A percentile compares a stretch with the other conserved stretches of the same genome.
These are phyloP conservation scores for Metschnikowia chrysomelidarum DNA, from an alignment of 805 yeast species.

Conservation along the genomic window DNA sequence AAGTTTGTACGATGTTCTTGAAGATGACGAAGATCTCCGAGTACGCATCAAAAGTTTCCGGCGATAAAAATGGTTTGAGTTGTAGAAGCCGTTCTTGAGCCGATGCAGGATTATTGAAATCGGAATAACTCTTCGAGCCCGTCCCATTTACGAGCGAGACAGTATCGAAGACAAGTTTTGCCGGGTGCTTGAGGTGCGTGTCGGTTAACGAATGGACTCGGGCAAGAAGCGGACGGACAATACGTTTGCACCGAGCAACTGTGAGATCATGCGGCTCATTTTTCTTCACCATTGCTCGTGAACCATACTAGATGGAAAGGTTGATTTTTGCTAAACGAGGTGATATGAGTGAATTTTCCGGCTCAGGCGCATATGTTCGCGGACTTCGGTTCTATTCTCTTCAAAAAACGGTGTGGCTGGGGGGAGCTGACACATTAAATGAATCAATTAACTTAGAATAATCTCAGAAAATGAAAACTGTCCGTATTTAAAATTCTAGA, in stretches of 20 bases:
- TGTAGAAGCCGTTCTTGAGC: constrained; percentile 25
- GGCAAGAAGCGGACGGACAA: constrained; percentile 36
- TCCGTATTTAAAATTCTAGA: too few species aligned
- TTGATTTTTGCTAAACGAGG: neutral
- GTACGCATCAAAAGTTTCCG: constrained; percentile 29
- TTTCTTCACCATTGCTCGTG: constrained; percentile 1
- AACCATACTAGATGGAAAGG: neutral
- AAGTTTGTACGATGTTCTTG: constrained; percentile 24
- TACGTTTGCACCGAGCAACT: constrained; percentile 30
- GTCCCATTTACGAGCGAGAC: constrained; percentile 2
- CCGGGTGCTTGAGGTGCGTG: constrained; percentile 27
- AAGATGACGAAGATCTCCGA: constrained; percentile 32
- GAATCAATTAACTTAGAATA: too few species aligned
- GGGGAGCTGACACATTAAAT: too few species aligned
- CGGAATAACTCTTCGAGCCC: constrained; percentile 1
- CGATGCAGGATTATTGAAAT: constrained; percentile 14
- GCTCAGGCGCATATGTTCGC: too few species aligned
- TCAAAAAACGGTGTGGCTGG: too few species aligned
- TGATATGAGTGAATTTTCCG: neutral
- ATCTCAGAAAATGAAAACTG: too few species aligned
- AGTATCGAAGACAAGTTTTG: constrained; percentile 12
- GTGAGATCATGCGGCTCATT: constrained; percentile 9
- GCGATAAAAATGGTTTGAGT: constrained; percentile 26
- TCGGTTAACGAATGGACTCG: constrained; percentile 36
- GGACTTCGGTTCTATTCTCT: too few species aligned